Evolutionary conservation across 495 filamentous ascomycete genomes (phyloP).

Genomic region (Lophiotrema nucula): DNA sequence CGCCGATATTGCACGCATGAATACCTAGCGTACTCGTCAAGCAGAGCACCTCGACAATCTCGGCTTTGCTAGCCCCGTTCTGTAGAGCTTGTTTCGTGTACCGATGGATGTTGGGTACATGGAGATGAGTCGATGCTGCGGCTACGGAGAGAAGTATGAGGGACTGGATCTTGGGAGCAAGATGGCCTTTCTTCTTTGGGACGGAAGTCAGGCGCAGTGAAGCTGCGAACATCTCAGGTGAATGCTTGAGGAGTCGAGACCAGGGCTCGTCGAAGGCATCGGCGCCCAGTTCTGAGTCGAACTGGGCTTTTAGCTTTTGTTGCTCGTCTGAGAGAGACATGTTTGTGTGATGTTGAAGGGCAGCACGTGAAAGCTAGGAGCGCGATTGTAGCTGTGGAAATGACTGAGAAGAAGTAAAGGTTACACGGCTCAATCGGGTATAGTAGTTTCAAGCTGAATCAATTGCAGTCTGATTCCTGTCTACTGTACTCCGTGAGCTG

Average conservation of each 20-base stretch:
- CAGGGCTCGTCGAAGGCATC: conserved; percentile 30
- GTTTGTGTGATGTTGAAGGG: too few species aligned
- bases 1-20: conserved; percentile 48
- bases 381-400: conserved; percentile 1
- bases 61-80: conserved; percentile 41
- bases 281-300: conserved; percentile 13
- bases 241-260: conserved; percentile 34
- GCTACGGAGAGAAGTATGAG: conserved; percentile 45
- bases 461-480: too few species aligned
- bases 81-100: conserved; percentile 37
- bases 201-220: conserved; percentile 36
- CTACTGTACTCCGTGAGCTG: too few species aligned
- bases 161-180: conserved; percentile 44
- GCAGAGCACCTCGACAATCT: conserved; percentile 46
- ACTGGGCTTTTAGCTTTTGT: conserved; percentile 13
- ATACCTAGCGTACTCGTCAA: conserved; percentile 45
- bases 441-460: too few species aligned
- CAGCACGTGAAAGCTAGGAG: not conserved
- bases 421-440: too few species aligned
- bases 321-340: conserved; percentile 12
- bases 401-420: too few species aligned
- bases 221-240: conserved; percentile 41
- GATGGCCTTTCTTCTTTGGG: conserved; percentile 38
- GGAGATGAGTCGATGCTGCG: conserved; percentile 44
- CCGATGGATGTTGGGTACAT: conserved; percentile 41